These are phyloP conservation scores for Hura crepitans DNA, from an alignment of 441 rosid species.

Conservation along the genomic window DNA sequence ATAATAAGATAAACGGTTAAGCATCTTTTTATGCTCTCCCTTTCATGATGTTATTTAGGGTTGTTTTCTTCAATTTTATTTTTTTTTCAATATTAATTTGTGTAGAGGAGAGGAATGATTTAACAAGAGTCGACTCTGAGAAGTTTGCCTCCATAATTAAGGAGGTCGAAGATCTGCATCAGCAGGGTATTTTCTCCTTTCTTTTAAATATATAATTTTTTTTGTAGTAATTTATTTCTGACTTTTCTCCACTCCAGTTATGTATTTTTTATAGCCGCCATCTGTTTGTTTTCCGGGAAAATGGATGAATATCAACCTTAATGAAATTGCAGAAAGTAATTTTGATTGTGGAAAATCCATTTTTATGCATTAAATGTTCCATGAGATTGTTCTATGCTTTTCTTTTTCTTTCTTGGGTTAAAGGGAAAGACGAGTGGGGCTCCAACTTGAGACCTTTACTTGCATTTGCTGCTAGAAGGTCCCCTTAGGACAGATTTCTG, in stretches of 20 bases:
- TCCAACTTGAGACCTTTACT: too few relatives aligned
- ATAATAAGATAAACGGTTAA: slow-evolving; percentile 33
- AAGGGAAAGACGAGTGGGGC: too few relatives aligned
- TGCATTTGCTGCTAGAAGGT: too few relatives aligned
- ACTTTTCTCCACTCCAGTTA: not conserved
- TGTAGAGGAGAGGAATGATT: slow-evolving; percentile 43
- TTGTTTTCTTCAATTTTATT: not conserved
- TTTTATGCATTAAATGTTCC: not conserved
- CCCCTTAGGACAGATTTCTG: too few relatives aligned
- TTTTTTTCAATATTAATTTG: not conserved
- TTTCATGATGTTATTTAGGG: not conserved
- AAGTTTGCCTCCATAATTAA: slow-evolving; percentile 33
- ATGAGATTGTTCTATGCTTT: not conserved
- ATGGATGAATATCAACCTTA: not conserved
- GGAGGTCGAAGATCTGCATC: slow-evolving; percentile 44
- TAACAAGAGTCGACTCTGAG: slow-evolving; percentile 32
- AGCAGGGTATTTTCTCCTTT: slow-evolving; percentile 29
- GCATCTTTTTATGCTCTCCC: not conserved
- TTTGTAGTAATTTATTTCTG: not conserved
- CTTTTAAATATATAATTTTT: not conserved
- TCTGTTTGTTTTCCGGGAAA: slow-evolving; percentile 1
- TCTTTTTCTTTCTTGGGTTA: too few relatives aligned
- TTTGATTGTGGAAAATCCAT: not conserved
- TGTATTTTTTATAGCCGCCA: too few relatives aligned
- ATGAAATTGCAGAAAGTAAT: not conserved